Conservation (phyloP, 1,284 basidiomycete species). For the Ustilago cynodontis region DNA sequence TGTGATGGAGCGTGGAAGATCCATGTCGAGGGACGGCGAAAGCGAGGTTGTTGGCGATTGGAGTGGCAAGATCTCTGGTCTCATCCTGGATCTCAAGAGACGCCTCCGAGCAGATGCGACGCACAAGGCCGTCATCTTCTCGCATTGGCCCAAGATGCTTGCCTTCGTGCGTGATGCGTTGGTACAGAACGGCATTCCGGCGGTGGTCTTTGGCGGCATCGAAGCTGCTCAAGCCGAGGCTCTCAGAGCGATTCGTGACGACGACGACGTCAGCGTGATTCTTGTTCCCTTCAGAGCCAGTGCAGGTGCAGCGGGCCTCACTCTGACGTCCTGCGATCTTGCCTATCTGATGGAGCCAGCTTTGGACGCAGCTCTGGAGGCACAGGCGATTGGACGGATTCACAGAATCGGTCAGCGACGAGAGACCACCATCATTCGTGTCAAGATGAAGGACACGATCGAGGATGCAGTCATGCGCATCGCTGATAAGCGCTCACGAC, state of each 20-base stretch:
- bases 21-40: slow-evolving; percentile 14
- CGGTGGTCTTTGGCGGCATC: slow-evolving; percentile 45
- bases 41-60: slow-evolving; percentile 39
- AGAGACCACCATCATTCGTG: slow-evolving; percentile 47
- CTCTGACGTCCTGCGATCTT: slow-evolving; percentile 51
- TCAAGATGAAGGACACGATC: slow-evolving; percentile 58
- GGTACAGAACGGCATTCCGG: slow-evolving; percentile 36
- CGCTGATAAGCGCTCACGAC: slow-evolving; percentile 38
- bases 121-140: slow-evolving; percentile 56
- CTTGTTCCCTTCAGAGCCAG: slow-evolving; percentile 52
- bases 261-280: slow-evolving; percentile 40
- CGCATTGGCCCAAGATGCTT: slow-evolving; percentile 55
- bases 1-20: slow-evolving; percentile 38
- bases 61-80: slow-evolving; percentile 57
- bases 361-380: slow-evolving; percentile 50
- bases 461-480: slow-evolving; percentile 55
- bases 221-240: slow-evolving; percentile 41
- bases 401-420: slow-evolving; percentile 54
- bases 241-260: slow-evolving; percentile 50
- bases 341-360: slow-evolving; percentile 57
- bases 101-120: slow-evolving; percentile 35
- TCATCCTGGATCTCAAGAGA: slow-evolving; percentile 43
- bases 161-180: slow-evolving; percentile 43
- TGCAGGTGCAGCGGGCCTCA: slow-evolving; percentile 59
- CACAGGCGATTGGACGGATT: slow-evolving; percentile 51